Percentiles rank a stretch among this genome's conserved stretches.
phyloP scores from a whole-genome alignment of 352 stramenopile species.

The Pythium dissotocum region DNA sequence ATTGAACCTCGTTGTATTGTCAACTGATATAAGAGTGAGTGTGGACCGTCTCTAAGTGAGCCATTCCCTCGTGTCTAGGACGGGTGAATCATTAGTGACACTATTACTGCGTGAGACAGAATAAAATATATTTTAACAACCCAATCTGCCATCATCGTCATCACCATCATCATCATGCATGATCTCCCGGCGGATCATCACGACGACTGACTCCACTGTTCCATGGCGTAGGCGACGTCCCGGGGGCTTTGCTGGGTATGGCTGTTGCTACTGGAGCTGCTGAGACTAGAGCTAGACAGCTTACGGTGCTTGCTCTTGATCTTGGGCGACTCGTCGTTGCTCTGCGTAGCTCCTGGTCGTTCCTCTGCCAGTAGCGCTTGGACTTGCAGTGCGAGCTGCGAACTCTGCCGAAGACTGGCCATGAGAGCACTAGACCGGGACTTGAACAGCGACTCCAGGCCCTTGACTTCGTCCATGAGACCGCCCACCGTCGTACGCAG shows the following conservation, averaged over 20 bases:
- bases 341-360: too few species aligned
- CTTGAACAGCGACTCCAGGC: slow-evolving; percentile 25
- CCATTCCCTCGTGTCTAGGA: too few species aligned
- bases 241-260: slow-evolving; percentile 19
- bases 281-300: background rate
- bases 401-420: slow-evolving; percentile 21
- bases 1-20: too few species aligned
- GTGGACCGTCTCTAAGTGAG: too few species aligned
- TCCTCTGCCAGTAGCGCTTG: slow-evolving; percentile 12
- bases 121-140: slow-evolving; percentile 20
- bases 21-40: too few species aligned
- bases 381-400: slow-evolving; percentile 15
- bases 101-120: slow-evolving; percentile 4
- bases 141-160: background rate
- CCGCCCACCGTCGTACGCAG: slow-evolving; percentile 19
- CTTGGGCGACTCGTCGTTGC: background rate
- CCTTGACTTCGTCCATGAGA: slow-evolving; percentile 24
- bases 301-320: background rate
- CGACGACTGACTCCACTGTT: slow-evolving; percentile 7
- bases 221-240: slow-evolving; percentile 20
- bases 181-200: background rate
- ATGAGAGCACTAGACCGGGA: slow-evolving; percentile 26
- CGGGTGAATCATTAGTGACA: too few species aligned
- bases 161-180: background rate
- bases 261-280: background rate